Evolutionary conservation across 352 stramenopile species (phyloP), one percentile per base, ranked within the genome.

Genomic region (Phytophthora palmivora): DNA sequence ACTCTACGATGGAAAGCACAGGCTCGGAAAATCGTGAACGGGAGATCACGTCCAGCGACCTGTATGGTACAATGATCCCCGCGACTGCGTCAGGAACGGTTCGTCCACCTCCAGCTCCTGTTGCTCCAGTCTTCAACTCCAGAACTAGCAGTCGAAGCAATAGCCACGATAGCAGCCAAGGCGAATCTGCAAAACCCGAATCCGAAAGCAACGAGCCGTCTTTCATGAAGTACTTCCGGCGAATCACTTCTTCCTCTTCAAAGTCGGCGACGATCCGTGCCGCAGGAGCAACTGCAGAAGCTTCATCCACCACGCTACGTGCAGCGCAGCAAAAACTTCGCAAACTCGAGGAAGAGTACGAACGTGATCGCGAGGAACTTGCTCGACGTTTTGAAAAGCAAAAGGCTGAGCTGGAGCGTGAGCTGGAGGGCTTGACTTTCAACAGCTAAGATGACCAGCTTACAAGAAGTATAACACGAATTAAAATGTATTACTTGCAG

Each of bases 201-300:
- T 50, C 26, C 11, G 36, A 64, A 50, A 62, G 16, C 58, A 71
- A 59, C 38, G 67, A 94, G 63, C 83, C 85, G 26, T 89, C 85
- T 16, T 94, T 94, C 65, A 94, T 94, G 81, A 92, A 90, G 47
- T 94, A 91, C 65, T 91, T 94, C 62, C 74, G 82, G 10, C 64
- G 82, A 38, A 74, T 82, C 37, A 54, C 70, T 21, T 62, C 47
- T 2, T 66, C 49, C 36, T 50, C 47, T 3, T 42, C 52, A 8
- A 72, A 67, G 37, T 67, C 38, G 10, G 55, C 22, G 7, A 74
- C 59, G 2, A 69, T 67, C 34, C 74, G 64, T 18, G 61, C 52
- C 0, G 72, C 72, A 24, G 67, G 64, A n/a, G 33, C 58, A 18
- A 53, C 64, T 33, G 26, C 46, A 14, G 39, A 68, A n/a, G 16